These are phyloP conservation scores for Ophiostoma quercus DNA, from an alignment of 2,329 filamentous ascomycete genomes.

Conservation along the genomic window DNA sequence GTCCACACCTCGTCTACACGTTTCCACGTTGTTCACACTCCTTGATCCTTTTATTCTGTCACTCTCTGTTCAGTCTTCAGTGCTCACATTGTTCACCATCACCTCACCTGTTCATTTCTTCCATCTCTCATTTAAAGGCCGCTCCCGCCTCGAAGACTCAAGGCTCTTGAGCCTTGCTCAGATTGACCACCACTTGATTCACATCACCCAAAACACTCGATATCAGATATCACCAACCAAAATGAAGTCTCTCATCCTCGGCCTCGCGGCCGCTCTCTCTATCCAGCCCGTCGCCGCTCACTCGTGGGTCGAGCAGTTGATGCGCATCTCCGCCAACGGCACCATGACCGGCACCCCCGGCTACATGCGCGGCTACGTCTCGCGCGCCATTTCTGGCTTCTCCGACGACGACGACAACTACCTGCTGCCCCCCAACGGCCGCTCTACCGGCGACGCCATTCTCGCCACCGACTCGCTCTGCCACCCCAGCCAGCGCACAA, in stretches of 20 bases:
- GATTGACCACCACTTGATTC: background rate
- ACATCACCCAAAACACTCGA: background rate
- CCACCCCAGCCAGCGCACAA: slow-evolving; percentile 53
- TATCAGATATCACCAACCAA: background rate
- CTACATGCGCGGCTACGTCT: slow-evolving; percentile 66
- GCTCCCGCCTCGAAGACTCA: background rate
- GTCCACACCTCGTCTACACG: background rate
- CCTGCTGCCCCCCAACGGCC: slow-evolving; percentile 55
- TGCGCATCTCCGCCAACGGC: slow-evolving; percentile 66
- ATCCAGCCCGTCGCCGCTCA: slow-evolving; percentile 49
- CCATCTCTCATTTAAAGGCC: background rate
- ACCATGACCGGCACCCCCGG: slow-evolving; percentile 65
- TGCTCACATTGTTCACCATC: background rate
- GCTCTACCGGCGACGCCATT: slow-evolving; percentile 45
- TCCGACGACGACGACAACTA: slow-evolving; percentile 55
- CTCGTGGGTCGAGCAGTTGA: slow-evolving; percentile 76
- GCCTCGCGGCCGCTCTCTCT: slow-evolving; percentile 11
- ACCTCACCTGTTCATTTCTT: background rate
- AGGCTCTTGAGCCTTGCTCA: slow-evolving; percentile 4
- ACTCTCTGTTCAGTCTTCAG: background rate
- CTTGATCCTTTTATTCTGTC: slow-evolving; percentile 1
- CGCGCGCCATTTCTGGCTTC: slow-evolving; percentile 52
- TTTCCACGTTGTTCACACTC: slow-evolving; percentile 14
- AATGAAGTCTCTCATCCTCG: slow-evolving; percentile 19
- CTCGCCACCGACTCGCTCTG: slow-evolving; percentile 54